Evolutionary conservation across 345 rosid species (phyloP).

Genomic region (Melaleuca alternifolia): DNA sequence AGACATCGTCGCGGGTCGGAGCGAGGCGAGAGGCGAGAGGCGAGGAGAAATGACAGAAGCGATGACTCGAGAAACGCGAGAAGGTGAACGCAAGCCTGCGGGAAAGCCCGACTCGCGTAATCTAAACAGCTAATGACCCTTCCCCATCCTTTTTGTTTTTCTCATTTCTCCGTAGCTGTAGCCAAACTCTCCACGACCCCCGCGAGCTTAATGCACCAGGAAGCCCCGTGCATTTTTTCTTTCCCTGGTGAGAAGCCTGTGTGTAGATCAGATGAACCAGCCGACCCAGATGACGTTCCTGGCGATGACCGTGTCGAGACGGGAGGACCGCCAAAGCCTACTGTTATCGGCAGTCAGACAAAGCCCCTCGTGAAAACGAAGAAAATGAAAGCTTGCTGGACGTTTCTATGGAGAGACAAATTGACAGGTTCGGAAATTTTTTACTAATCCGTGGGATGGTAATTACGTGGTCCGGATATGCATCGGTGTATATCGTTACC

Average conservation of each 20-base stretch:
- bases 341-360: neutral
- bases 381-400: neutral
- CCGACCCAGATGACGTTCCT: rapidly evolving
- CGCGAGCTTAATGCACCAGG: neutral
- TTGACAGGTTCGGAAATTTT: neutral
- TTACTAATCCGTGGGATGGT: too few species aligned
- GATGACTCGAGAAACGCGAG: neutral
- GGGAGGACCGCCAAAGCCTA: rapidly evolving
- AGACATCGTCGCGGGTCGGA: neutral
- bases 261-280: neutral
- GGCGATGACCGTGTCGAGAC: rapidly evolving
- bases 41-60: neutral
- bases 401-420: neutral
- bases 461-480: too few species aligned
- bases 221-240: neutral
- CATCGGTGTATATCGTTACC: too few species aligned
- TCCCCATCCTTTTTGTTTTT: neutral
- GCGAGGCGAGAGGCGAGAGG: neutral
- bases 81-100: neutral
- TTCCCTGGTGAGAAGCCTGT: neutral
- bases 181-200: neutral
- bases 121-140: neutral
- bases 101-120: neutral
- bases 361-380: rapidly evolving
- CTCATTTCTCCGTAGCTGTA: neutral